phyloP scores from a whole-genome alignment of 306 rosid genomes.

The Lathyrus aphaca region DNA sequence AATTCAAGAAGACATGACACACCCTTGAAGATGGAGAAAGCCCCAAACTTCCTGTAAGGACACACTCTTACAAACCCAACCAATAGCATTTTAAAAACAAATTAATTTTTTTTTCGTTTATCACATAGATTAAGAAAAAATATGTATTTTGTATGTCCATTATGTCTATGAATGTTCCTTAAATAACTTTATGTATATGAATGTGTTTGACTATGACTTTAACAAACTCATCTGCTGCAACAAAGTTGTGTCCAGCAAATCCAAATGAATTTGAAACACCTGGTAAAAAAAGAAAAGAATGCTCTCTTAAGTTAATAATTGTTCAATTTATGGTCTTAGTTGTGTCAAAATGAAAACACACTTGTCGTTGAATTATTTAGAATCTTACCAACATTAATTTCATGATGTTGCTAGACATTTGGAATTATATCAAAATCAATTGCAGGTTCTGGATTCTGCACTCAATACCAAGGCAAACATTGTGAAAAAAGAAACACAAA shows the following conservation, averaged over 20 bases:
- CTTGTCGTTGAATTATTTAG: conserved; percentile 28
- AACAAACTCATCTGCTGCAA: too few relatives aligned
- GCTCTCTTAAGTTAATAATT: neutral
- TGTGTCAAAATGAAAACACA: conserved; percentile 9
- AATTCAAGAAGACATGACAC: too few relatives aligned
- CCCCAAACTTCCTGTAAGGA: too few relatives aligned
- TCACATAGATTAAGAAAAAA: too few relatives aligned
- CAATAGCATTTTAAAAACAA: too few relatives aligned
- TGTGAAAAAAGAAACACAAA: conserved; percentile 1
- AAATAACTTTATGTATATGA: too few relatives aligned
- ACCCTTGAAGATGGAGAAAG: too few relatives aligned
- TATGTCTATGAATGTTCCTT: too few relatives aligned
- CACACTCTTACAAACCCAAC: too few relatives aligned
- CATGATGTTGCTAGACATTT: conserved; percentile 79
- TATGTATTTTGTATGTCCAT: too few relatives aligned
- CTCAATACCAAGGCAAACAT: conserved; percentile 31
- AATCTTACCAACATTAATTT: conserved; percentile 86
- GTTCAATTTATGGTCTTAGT: neutral
- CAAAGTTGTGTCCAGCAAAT: conserved; percentile 98
- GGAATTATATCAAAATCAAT: conserved; percentile 94
- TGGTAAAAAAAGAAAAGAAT: conserved; percentile 43
- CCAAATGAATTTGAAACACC: conserved; percentile 96
- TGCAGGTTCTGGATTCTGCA: conserved; percentile 92
- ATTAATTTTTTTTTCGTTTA: too few relatives aligned
- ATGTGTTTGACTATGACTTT: too few relatives aligned